Percentiles rank a stretch among this genome's conserved stretches.
These are phyloP conservation scores for Mercurialis annua DNA, from an alignment of 345 rosid species.

Conservation along the genomic window DNA sequence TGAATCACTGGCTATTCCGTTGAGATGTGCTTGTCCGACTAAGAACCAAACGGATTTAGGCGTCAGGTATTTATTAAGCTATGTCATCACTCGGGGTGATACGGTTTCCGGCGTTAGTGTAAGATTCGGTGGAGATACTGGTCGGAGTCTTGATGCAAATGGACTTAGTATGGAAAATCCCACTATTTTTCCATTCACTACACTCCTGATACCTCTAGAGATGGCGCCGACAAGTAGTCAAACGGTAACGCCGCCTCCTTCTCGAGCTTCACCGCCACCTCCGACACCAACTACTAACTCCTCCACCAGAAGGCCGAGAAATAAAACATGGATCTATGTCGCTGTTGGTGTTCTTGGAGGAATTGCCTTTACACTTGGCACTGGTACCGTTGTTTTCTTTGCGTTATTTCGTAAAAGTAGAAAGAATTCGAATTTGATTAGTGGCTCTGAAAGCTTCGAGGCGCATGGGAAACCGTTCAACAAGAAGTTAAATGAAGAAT, in stretches of 20 bases:
- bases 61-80: constrained; percentile 31
- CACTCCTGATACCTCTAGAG: constrained; percentile 31
- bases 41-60: constrained; percentile 36
- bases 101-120: neutral
- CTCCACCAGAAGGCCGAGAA: constrained; percentile 30
- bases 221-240: constrained; percentile 31
- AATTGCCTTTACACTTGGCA: constrained; percentile 25
- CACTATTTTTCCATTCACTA: constrained; percentile 25
- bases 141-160: constrained; percentile 30
- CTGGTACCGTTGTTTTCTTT: constrained; percentile 34
- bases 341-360: constrained; percentile 51
- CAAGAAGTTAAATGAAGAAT: constrained; percentile 39
- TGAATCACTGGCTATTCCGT: constrained; percentile 39
- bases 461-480: constrained; percentile 34
- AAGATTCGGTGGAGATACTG: constrained; percentile 25
- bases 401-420: constrained; percentile 18
- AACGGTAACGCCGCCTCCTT: constrained; percentile 28
- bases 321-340: constrained; percentile 54
- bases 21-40: constrained; percentile 44
- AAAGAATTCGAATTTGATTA: constrained; percentile 23
- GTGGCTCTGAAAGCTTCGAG: constrained; percentile 30
- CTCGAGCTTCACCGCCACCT: constrained; percentile 25
- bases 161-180: constrained; percentile 1
- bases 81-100: constrained; percentile 17
- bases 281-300: constrained; percentile 20